Percentiles rank a stretch among this genome's conserved stretches.
Conservation (phyloP, 805 yeast genomes). For the Ogataea saltuana region DNA sequence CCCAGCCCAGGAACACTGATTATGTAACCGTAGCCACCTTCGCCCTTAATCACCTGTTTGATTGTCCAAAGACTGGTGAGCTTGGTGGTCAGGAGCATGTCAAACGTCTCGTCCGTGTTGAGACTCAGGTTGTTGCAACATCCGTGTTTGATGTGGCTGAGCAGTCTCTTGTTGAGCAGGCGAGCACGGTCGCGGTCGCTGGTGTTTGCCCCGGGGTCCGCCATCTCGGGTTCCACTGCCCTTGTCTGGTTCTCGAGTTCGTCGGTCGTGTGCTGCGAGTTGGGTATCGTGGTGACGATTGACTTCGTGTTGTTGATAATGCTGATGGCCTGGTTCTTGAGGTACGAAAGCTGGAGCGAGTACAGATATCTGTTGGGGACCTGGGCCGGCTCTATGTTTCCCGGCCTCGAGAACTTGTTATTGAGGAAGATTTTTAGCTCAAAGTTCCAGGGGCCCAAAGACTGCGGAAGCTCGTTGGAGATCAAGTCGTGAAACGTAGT, state of each 20-base stretch:
- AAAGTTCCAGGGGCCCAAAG: slow-evolving; percentile 66
- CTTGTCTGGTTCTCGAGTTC: slow-evolving; percentile 11
- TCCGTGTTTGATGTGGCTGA: slow-evolving; percentile 37
- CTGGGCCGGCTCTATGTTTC: slow-evolving; percentile 37
- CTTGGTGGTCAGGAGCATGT: slow-evolving; percentile 53
- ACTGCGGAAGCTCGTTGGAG: slow-evolving; percentile 63
- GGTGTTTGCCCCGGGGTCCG: slow-evolving; percentile 14
- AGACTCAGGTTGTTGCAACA: slow-evolving; percentile 49
- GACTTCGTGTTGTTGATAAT: slow-evolving; percentile 47
- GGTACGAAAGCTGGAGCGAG: slow-evolving; percentile 52
- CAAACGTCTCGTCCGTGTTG: slow-evolving; percentile 50
- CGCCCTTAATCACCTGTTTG: slow-evolving; percentile 71
- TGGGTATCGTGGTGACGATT: slow-evolving; percentile 34
- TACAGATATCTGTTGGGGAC: slow-evolving; percentile 47
- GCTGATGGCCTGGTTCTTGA: slow-evolving; percentile 47
- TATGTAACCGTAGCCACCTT: slow-evolving; percentile 68
- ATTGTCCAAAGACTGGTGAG: slow-evolving; percentile 69
- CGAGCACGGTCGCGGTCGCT: slow-evolving; percentile 13
- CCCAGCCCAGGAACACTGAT: slow-evolving; percentile 38
- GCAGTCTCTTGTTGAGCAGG: slow-evolving; percentile 27
- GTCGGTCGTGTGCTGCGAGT: slow-evolving; percentile 16
- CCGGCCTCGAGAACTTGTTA: slow-evolving; percentile 53
- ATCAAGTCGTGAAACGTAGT: slow-evolving; percentile 70
- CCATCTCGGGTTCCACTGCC: slow-evolving; percentile 5
- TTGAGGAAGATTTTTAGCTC: slow-evolving; percentile 67